Conservation (phyloP, 75 land plant species). For the Cryptomeria japonica region DNA sequence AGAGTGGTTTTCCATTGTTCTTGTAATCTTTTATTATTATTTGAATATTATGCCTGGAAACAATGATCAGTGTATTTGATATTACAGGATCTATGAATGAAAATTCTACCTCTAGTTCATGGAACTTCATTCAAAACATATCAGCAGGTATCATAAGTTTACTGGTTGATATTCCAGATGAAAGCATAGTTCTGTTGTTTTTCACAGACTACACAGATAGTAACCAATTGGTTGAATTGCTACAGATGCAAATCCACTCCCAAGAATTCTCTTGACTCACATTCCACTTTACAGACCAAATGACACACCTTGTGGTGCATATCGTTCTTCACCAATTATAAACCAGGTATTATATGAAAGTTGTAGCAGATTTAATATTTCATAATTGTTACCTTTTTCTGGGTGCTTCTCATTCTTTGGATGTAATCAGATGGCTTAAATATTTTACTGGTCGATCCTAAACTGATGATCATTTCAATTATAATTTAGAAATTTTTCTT, state of each 20-base stretch:
- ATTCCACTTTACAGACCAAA: conserved; percentile 81
- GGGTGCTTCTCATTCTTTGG: not conserved
- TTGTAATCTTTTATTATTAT: not conserved
- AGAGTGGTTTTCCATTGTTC: not conserved
- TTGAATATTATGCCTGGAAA: not conserved
- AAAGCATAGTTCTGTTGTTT: not conserved
- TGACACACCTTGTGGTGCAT: conserved; percentile 69
- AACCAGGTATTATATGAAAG: conserved; percentile 55
- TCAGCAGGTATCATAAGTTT: conserved; percentile 30
- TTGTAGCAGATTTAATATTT: conserved; percentile 2
- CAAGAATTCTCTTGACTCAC: conserved; percentile 71
- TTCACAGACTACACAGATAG: not conserved
- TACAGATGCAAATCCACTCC: conserved; percentile 31
- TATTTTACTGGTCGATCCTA: not conserved
- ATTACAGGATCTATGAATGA: conserved; percentile 32
- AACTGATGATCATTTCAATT: not conserved
- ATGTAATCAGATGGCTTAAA: not conserved
- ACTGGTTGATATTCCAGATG: not conserved
- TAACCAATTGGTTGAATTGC: not conserved
- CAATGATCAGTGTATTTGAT: not conserved
- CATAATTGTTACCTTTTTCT: not conserved
- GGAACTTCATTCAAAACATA: conserved; percentile 58
- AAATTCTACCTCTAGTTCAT: conserved; percentile 28
- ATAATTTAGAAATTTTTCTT: not conserved
- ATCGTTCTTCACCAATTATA: conserved; percentile 71